Evolutionary conservation across 768 basidiomycete species (phyloP), one percentile per base, ranked within the genome.

Genomic region (Auricularia cornea): DNA sequence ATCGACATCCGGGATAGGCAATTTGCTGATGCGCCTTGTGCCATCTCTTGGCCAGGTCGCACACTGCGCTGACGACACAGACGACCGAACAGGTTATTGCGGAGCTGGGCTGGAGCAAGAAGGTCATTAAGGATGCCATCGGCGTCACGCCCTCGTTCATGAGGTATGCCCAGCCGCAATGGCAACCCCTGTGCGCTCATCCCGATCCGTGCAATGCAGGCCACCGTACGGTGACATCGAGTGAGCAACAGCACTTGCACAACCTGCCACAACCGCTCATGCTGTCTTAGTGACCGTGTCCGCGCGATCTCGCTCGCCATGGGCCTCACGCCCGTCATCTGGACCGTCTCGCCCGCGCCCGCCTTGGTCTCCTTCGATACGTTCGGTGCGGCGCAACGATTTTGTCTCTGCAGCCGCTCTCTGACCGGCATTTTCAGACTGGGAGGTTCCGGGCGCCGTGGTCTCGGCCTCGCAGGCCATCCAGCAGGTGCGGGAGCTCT

Each of bases 251-350:
- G 35, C 60, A 10, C 20, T 30, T 32, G 28, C 14, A 18, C 26
- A 26, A 35, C 12, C 29, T 31, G 38, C 44, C 44, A 6, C 41
- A 4, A n/a, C n/a, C 32, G 11, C 60, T 35, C 3, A 29, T 38
- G 59, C 72, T 63, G 73, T 73, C 29, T 65, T 66, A 77, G 78
- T 64, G 78, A 80, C 71, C 73, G 78, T 59, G 77, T 80, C 20
- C 73, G 80, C 60, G 74, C 73, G 52, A 76, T 81, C 65, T 72
- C 76, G 4, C 71, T 75, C 35, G 75, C 77, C 66, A 79, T 81
- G 79, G 77, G 77, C 63, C 65, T 80, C 30, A 75, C 74, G 10
- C 77, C 79, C n/a, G 73, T 81, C 70, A 78, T 81, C 68, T 80
- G 79, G 78, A 74, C 76, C 44, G 70, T 70, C 29, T 82, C 80